These are phyloP conservation scores for Phalaenopsis hybrid DNA, from an alignment of 116 monocot genomes.

Conservation along the genomic window DNA sequence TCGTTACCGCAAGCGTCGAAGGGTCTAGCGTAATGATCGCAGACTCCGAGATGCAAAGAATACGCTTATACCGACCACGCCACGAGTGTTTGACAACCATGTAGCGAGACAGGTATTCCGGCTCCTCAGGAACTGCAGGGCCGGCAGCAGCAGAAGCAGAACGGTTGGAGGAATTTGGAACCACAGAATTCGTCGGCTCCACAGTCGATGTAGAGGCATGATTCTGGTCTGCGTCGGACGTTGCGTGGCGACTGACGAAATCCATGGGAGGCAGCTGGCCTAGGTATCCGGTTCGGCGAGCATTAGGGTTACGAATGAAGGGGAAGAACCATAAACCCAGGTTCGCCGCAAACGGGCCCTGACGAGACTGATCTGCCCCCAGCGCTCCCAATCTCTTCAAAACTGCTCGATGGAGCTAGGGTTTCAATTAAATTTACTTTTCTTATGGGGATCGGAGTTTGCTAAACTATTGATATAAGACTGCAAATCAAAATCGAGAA, in stretches of 20 bases:
- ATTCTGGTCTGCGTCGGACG: conserved; percentile 2
- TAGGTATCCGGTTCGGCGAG: conserved; percentile 37
- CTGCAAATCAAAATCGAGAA: not conserved
- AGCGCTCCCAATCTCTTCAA: conserved; percentile 48
- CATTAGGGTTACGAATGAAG: conserved; percentile 44
- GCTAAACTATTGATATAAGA: not conserved
- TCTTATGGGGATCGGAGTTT: not conserved
- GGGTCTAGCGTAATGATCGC: conserved; percentile 79
- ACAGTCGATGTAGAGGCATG: conserved; percentile 6
- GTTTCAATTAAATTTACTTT: not conserved
- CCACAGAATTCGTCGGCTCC: conserved; percentile 8
- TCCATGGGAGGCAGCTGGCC: conserved; percentile 67
- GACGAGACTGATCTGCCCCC: conserved; percentile 90
- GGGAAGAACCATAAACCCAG: conserved; percentile 22
- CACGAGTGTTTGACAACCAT: conserved; percentile 90
- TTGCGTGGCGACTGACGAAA: conserved; percentile 74
- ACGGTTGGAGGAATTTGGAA: conserved; percentile 14
- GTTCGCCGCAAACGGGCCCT: conserved; percentile 30
- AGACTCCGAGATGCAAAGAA: conserved; percentile 66
- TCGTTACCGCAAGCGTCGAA: conserved; percentile 66
- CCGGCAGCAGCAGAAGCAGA: conserved; percentile 7
- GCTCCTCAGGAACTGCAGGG: conserved; percentile 55
- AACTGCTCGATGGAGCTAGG: not conserved
- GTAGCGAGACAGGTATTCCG: conserved; percentile 81
- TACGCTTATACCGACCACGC: conserved; percentile 92